A percentile compares a stretch with the other conserved stretches of the same genome.
Conservation (phyloP, 305 asterid species). For the Nicotiana rustica region DNA sequence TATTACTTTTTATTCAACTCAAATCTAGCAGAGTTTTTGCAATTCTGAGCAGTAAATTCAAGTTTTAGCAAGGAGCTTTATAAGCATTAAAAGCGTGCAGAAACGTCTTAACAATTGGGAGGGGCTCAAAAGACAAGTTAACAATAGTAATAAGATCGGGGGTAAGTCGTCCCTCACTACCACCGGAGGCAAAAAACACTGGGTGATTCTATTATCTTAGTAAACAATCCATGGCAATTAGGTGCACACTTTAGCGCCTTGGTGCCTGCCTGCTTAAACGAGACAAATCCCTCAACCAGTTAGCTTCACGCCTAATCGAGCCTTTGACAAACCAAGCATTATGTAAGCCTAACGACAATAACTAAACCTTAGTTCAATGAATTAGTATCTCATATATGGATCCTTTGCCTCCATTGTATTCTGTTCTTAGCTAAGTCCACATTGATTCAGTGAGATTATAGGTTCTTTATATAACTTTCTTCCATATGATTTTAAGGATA, state of each 20-base stretch:
- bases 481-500: too few relatives aligned
- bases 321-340: neutral
- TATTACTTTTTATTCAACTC: neutral
- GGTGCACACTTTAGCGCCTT: neutral
- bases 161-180: neutral
- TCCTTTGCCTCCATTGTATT: too few relatives aligned
- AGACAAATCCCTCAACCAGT: neutral
- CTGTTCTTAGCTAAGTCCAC: too few relatives aligned
- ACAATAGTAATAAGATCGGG: neutral
- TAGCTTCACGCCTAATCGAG: neutral
- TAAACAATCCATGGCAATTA: too few relatives aligned
- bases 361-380: neutral
- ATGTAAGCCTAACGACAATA: neutral
- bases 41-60: neutral
- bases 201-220: too few relatives aligned
- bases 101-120: neutral
- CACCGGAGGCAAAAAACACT: too few relatives aligned
- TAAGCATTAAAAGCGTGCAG: neutral
- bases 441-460: too few relatives aligned
- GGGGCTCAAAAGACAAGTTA: neutral
- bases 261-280: neutral
- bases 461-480: too few relatives aligned
- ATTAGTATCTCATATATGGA: neutral
- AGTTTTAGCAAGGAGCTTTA: neutral
- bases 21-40: neutral